Evolutionary conservation across 495 filamentous ascomycete species (phyloP).

Genomic region (Penicillium longicatenatum): DNA sequence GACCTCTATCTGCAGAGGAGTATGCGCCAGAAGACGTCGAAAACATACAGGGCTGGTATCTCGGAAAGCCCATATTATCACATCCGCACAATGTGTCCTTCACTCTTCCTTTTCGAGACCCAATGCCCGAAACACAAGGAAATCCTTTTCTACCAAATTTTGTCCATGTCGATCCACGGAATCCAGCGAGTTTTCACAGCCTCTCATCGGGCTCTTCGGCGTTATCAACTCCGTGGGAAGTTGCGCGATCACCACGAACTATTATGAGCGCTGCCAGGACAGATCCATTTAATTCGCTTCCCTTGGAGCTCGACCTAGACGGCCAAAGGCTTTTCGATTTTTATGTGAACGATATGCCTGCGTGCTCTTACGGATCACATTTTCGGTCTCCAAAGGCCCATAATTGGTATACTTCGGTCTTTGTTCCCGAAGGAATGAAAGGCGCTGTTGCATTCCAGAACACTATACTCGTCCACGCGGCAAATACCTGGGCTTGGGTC

Average conservation of each 20-base stretch:
- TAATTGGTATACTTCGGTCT: conserved; percentile 41
- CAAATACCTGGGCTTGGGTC: conserved; percentile 43
- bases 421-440: conserved; percentile 44
- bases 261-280: conserved; percentile 41
- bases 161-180: neutral
- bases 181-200: neutral
- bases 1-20: neutral
- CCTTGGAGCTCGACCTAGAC: conserved; percentile 33
- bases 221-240: conserved; percentile 19
- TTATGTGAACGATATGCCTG: conserved; percentile 43
- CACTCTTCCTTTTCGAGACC: neutral
- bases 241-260: conserved; percentile 31
- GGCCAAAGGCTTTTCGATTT: conserved; percentile 41
- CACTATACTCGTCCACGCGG: conserved; percentile 40
- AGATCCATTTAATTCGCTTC: conserved; percentile 40
- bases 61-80: neutral
- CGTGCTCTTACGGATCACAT: conserved; percentile 40
- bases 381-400: conserved; percentile 37
- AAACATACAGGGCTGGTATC: neutral
- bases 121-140: neutral
- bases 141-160: neutral
- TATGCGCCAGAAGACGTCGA: neutral
- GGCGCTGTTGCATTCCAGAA: conserved; percentile 42
- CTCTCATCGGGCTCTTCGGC: conserved; percentile 20
- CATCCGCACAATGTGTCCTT: neutral